Conservation (phyloP, 2,329 filamentous ascomycete genomes). For the Sphaerostilbella broomeana region DNA sequence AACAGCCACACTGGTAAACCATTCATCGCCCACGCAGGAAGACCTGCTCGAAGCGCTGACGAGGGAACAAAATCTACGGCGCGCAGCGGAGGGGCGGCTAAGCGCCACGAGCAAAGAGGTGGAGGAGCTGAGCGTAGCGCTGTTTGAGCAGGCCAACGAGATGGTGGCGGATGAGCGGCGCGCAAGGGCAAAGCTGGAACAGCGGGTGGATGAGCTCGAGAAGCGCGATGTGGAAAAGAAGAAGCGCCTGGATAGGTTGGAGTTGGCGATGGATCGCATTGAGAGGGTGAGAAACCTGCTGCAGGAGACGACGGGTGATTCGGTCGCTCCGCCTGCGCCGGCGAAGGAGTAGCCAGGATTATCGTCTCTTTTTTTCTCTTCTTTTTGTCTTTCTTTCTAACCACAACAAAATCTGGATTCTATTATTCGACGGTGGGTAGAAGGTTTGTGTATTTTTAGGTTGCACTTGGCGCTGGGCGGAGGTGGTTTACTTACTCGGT, state of each 20-base stretch:
- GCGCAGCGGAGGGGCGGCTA: slow-evolving; percentile 62
- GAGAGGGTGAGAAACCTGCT: slow-evolving; percentile 62
- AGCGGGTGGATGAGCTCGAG: slow-evolving; percentile 62
- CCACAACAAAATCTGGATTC: no score
- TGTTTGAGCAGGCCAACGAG: slow-evolving; percentile 80
- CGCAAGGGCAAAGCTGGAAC: slow-evolving; percentile 64
- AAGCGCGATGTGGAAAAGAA: slow-evolving; percentile 63
- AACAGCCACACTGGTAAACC: slow-evolving; percentile 1
- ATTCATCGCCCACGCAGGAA: slow-evolving; percentile 27
- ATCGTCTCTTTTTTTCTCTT: no score
- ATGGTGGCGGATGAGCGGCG: slow-evolving; percentile 76
- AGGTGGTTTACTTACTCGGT: no score
- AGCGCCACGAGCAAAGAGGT: slow-evolving; percentile 64
- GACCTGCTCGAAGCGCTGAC: slow-evolving; percentile 58
- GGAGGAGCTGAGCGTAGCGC: slow-evolving; percentile 66
- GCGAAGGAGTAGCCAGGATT: neutral
- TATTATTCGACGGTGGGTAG: no score
- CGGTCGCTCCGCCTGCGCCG: slow-evolving; percentile 4
- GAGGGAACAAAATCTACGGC: slow-evolving; percentile 59
- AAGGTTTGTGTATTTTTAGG: no score
- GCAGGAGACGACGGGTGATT: slow-evolving; percentile 24
- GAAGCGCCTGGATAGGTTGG: slow-evolving; percentile 60
- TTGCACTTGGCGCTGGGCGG: no score
- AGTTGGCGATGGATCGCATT: slow-evolving; percentile 64
- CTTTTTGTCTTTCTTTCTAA: no score